Base-by-base conservation (phyloP, 768 basidiomycete genomes). In the Suillus plorans region DNA sequence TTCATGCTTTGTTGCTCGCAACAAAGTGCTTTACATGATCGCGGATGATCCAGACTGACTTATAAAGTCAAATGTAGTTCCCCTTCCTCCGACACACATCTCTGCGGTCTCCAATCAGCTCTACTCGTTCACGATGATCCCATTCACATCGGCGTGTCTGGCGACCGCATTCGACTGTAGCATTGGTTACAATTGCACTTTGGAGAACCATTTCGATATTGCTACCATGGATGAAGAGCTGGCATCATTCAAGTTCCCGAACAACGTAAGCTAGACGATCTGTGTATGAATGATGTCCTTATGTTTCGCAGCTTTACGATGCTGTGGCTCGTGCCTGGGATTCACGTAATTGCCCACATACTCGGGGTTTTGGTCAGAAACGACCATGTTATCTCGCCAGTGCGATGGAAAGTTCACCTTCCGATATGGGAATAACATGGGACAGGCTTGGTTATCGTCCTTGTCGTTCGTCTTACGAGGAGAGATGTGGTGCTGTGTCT, bases 241-340 rank as follows among this genome's bases (percentile, higher is more conserved):
- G 20, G 60, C 69, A 25, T 66, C 73, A 9, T 36, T 68, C 2
- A 39, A 53, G 0, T 66, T 58, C 13, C 37, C 74, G 31, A 5
- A 49, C 9, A 69, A 60, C 7, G 75, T 74, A 52, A 36, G 76
- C 36, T 16, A 2, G 8, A 41, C 12, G 0, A 3, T 2, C 13
- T 22, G 34, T 45, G 39, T n/a, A 28, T 20, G 25, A 7, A 65
- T 62, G 55, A 28, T n/a, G 55, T 25, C 20, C 3, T 62, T 25
- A 41, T 62, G 13, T 61, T 18, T 47, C 61, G 8, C 37, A 76
- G 75, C 70, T 77, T 39, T 76, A 77, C 58, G 69, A 75, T 10
- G 64, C 76, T 18, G 59, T 77, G 16, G 76, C 74, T 42, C 64
- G 60, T 50, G 68, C 71, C 4, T 69, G 74, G 34, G 76, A 77